Evolutionary conservation across 78 protist species (phyloP).

Genomic region (Dictyostelium firmibasis): DNA sequence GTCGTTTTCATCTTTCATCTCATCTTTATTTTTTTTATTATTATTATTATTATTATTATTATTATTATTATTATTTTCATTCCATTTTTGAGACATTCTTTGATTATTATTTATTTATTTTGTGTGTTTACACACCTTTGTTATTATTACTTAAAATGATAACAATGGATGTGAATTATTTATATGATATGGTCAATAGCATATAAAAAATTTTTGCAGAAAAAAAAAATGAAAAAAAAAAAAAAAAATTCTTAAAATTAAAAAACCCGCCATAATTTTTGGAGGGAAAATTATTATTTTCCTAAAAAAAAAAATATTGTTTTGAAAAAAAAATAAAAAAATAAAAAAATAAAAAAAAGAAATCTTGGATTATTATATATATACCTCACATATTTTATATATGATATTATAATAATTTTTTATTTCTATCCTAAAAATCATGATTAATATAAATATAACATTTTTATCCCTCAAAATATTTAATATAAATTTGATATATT

Average conservation of each 20-base stretch:
- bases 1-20: not conserved
- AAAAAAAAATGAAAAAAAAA: not conserved
- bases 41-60: not conserved
- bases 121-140: not conserved
- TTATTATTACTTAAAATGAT: not conserved
- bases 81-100: constrained; percentile 3
- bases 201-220: not conserved
- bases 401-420: no score
- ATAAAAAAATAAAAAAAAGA: not conserved
- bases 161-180: not conserved
- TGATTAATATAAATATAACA: not conserved
- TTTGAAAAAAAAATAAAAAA: not conserved
- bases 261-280: not conserved
- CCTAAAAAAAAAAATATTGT: no score
- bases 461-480: no score
- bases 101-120: not conserved
- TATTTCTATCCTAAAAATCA: not conserved
- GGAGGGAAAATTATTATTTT: not conserved
- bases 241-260: not conserved
- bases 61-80: not conserved
- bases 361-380: not conserved
- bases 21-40: not conserved
- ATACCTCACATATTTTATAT: not conserved
- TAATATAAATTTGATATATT: no score
- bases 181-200: not conserved